Conservation (phyloP, 331 rosid species). For the Quercus phellos region DNA sequence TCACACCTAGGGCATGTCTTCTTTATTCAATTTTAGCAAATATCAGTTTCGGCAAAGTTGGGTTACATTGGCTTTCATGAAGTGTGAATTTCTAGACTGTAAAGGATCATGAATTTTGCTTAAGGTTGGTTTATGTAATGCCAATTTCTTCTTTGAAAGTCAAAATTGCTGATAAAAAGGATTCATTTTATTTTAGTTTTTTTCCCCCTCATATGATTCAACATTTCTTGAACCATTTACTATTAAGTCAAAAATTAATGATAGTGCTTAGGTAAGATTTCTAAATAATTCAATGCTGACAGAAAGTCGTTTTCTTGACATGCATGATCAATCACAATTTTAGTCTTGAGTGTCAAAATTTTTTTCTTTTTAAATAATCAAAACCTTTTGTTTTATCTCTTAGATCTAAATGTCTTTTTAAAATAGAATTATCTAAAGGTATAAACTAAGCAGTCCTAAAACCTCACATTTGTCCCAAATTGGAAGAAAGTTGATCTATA, state of each 20-base stretch:
- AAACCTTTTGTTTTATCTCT: not conserved
- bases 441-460: not conserved
- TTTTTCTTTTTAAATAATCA: not conserved
- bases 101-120: not conserved
- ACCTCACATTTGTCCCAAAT: not conserved
- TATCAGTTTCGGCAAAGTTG: not conserved
- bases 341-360: no score
- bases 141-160: not conserved
- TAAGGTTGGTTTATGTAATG: not conserved
- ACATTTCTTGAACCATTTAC: not conserved
- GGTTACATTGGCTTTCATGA: not conserved
- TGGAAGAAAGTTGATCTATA: not conserved
- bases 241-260: not conserved
- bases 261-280: not conserved
- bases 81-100: not conserved
- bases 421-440: not conserved
- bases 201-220: not conserved
- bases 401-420: not conserved
- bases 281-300: slow-evolving; percentile 7
- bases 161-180: not conserved
- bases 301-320: not conserved
- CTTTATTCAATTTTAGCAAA: not conserved
- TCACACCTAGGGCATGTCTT: not conserved
- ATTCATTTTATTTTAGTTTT: not conserved
- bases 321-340: not conserved